Conservation (phyloP, 495 filamentous ascomycete species). For the Lasiosphaeris hirsuta region DNA sequence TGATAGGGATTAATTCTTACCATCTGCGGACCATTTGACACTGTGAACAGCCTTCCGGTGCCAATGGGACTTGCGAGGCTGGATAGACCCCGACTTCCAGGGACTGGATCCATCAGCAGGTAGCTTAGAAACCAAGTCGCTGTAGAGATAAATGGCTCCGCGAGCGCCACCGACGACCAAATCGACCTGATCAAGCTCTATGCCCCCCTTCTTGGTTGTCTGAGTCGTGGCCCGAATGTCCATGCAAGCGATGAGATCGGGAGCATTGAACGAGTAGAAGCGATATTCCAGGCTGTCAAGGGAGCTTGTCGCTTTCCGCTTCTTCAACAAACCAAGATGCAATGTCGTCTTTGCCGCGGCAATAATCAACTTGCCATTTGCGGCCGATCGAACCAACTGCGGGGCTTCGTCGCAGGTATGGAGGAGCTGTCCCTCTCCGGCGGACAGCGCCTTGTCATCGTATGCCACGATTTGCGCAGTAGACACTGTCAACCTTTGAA, state of each 20-base stretch:
- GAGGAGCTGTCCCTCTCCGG: slow-evolving; percentile 26
- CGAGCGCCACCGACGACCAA: slow-evolving; percentile 69
- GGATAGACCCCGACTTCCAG: slow-evolving; percentile 36
- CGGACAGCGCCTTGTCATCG: slow-evolving; percentile 24
- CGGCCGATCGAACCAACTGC: slow-evolving; percentile 30
- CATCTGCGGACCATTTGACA: slow-evolving; percentile 86
- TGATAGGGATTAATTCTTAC: slow-evolving; percentile 47
- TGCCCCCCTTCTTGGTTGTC: slow-evolving; percentile 32
- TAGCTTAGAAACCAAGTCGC: slow-evolving; percentile 63
- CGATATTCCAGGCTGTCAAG: slow-evolving; percentile 44
- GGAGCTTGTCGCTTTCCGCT: slow-evolving; percentile 5
- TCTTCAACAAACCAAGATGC: slow-evolving; percentile 36
- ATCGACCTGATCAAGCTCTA: slow-evolving; percentile 50
- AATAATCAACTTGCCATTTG: slow-evolving; percentile 31
- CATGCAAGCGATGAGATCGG: slow-evolving; percentile 56
- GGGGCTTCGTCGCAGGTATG: slow-evolving; percentile 31
- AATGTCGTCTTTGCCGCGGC: slow-evolving; percentile 37
- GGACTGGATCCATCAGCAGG: slow-evolving; percentile 19
- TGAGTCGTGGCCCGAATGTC: slow-evolving; percentile 41
- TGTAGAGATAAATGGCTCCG: slow-evolving; percentile 75
- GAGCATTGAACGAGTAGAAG: slow-evolving; percentile 48
- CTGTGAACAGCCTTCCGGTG: slow-evolving; percentile 77
- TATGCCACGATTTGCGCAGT: slow-evolving; percentile 43
- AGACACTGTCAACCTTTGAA: slow-evolving; percentile 25
- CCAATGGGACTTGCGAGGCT: slow-evolving; percentile 76